Percentiles rank a stretch among this genome's conserved stretches.
Conservation (phyloP, 371 early-diverging fungal genomes). For the Enterospora canceri region DNA sequence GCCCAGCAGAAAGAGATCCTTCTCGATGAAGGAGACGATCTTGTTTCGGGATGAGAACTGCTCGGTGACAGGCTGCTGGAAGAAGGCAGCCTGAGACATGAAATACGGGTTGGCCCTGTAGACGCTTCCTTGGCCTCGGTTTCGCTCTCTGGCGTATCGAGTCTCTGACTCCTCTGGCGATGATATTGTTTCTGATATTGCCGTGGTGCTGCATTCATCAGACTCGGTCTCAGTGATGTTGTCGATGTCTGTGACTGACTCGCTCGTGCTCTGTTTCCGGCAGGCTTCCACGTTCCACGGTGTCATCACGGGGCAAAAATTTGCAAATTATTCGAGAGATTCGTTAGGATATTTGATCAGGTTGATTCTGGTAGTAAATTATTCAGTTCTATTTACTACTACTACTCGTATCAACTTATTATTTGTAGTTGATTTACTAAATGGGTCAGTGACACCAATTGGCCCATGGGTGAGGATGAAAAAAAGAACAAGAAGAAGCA, state of each 20-base stretch:
- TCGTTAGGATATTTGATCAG: too few species aligned
- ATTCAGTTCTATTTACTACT: too few species aligned
- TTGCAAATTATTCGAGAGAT: too few species aligned
- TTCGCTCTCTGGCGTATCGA: background rate
- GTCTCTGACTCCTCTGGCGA: background rate
- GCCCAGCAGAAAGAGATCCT: constrained; percentile 6
- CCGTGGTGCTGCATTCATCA: background rate
- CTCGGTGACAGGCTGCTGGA: background rate
- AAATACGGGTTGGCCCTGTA: background rate
- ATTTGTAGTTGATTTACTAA: too few species aligned
- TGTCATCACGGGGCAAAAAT: too few species aligned
- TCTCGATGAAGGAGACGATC: constrained; percentile 2
- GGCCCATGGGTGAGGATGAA: too few species aligned
- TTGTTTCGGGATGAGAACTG: background rate
- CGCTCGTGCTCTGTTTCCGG: background rate
- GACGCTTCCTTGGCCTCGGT: background rate
- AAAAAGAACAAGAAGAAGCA: too few species aligned
- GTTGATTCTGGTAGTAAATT: too few species aligned
- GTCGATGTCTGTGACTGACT: background rate
- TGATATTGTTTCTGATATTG: background rate
- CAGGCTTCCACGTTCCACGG: too few species aligned
- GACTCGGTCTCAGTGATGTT: background rate
- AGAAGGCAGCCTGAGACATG: background rate
- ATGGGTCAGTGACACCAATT: too few species aligned
- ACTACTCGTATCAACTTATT: too few species aligned